A percentile compares a stretch with the other conserved stretches of the same genome.
Conservation (phyloP, 1,284 basidiomycete genomes). For the Chondrostereum purpureum region DNA sequence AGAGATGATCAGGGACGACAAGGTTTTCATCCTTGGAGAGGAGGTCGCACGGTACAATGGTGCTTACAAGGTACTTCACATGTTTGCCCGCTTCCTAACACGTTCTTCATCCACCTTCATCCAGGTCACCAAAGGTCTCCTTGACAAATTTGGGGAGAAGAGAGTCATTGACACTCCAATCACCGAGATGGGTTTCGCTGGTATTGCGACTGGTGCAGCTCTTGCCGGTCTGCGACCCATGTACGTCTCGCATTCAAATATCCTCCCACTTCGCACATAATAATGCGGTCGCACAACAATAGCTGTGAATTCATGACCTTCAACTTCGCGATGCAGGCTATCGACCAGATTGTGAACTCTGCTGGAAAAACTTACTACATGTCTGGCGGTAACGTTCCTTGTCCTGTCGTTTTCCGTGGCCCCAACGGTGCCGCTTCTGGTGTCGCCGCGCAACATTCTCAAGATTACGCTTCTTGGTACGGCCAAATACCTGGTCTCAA, state of each 20-base stretch:
- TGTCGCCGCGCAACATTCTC: conserved; percentile 92
- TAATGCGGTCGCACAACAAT: conserved; percentile 12
- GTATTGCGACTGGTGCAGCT: conserved; percentile 92
- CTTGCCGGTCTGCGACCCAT: conserved; percentile 92
- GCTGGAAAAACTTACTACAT: conserved; percentile 99
- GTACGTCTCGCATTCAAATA: conserved; percentile 31
- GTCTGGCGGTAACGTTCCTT: conserved; percentile 97
- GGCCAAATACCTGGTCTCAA: conserved; percentile 95
- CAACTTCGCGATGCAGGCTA: conserved; percentile 95
- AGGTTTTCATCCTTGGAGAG: conserved; percentile 94
- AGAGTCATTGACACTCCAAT: conserved; percentile 98
- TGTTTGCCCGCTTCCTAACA: conserved; percentile 3
- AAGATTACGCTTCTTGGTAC: conserved; percentile 94
- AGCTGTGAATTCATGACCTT: conserved; percentile 99
- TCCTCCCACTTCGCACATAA: conserved; percentile 6
- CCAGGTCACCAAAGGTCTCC: conserved; percentile 92
- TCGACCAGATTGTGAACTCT: conserved; percentile 99
- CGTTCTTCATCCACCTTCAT: conserved; percentile 6
- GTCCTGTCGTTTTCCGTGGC: conserved; percentile 98
- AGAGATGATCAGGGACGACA: conserved; percentile 96
- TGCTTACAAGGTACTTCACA: conserved; percentile 83
- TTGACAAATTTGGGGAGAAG: conserved; percentile 99
- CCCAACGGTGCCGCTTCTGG: conserved; percentile 98
- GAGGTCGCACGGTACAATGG: conserved; percentile 99
- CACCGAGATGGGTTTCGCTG: conserved; percentile 98